Evolutionary conservation across 768 basidiomycete genomes (phyloP), one percentile per base, ranked within the genome.

Genomic region (Coprinopsis strossmayeri): DNA sequence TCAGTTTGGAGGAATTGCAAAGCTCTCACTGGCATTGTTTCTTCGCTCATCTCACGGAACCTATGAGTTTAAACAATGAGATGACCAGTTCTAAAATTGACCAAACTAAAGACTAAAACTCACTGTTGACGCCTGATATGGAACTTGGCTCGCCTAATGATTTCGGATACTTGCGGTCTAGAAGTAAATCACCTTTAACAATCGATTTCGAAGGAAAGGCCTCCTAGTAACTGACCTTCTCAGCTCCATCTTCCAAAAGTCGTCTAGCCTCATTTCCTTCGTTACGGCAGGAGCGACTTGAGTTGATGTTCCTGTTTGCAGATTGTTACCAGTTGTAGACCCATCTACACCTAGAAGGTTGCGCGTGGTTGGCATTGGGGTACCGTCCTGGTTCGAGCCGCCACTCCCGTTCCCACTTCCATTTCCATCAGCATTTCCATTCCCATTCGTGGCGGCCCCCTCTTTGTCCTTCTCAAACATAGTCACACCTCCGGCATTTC

Each of bases 41-140:
- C 78, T 61, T 81, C 79, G 57, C 86, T 87, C 74, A 89, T 81
- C 58, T 91, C 88, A n/a, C 82, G 78, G 66, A 90, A 91, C 56
- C 88, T 91, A 55, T 24, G 24, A n/a, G n/a, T n/a, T n/a, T n/a
- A n/a, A n/a, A n/a, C n/a, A n/a, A n/a, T n/a, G 9, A 26, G 43
- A 26, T 28, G 25, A 28, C 44, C 23, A 51, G 25, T 27, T 3
- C 25, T n/a, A 30, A 49, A 24, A 5, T 11, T 24, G 3, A 44
- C 9, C 24, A 45, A 3, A 49, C 11, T 27, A 26, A 21, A 21
- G 32, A 43, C 49, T 17, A 10, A 34, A 1, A 69, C 81, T 47
- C 56, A 87, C 88, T 84, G 82, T 58, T 91, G 88, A 52, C 76
- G 73, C 34, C 88, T 79, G 51, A 90, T 73, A 24, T 71, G 67